Base-by-base conservation (phyloP, 176 grass and related monocot genomes). In the Aegilops tauschii region DNA sequence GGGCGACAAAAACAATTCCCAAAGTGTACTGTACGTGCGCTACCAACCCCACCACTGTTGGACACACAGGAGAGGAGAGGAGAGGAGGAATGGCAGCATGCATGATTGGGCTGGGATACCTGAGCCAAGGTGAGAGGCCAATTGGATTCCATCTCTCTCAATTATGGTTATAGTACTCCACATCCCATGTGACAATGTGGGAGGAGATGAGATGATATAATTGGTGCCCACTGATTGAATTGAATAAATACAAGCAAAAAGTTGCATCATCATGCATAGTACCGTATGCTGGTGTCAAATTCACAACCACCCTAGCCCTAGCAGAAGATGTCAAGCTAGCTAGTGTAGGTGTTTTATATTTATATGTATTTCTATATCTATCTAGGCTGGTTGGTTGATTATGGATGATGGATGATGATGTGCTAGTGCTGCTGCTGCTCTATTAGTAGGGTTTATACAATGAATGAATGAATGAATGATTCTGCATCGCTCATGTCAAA, bases 61-160 rank as follows among this genome's bases (percentile, higher is more conserved):
- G n/a, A n/a, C n/a, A n/a, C n/a, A n/a, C n/a, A n/a, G n/a, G n/a
- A n/a, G n/a, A n/a, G n/a, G 29, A 30, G 29, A 32, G 27, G 8
- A 32, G 27, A 50, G 30, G 52, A 78, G 4, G 40, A 76, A 42
- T 6, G n/a, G n/a, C n/a, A n/a, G 40, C 45, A 14, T 47, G 69
- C 61, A 87, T 68, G 84, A 90, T 87, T 68, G 84, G 87, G 87
- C 74, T 68, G 85, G 35, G 59, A 74, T 83, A 39, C 80, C 75
- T 83, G 65, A 71, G 42, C 58, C 54, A 58, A 20, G 54, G 8
- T 78, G 29, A n/a, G 8, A 25, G 10, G 74, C 80, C 76, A 68
- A 84, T 84, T 62, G 89, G 85, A 37, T 45, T 75, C 84, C 89
- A 79, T 87, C 49, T 0, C 49, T 52, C 50, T 54, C 37, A 71